phyloP scores from a whole-genome alignment of 73 alveolate genomes.

The Symbiodinium natans region DNA sequence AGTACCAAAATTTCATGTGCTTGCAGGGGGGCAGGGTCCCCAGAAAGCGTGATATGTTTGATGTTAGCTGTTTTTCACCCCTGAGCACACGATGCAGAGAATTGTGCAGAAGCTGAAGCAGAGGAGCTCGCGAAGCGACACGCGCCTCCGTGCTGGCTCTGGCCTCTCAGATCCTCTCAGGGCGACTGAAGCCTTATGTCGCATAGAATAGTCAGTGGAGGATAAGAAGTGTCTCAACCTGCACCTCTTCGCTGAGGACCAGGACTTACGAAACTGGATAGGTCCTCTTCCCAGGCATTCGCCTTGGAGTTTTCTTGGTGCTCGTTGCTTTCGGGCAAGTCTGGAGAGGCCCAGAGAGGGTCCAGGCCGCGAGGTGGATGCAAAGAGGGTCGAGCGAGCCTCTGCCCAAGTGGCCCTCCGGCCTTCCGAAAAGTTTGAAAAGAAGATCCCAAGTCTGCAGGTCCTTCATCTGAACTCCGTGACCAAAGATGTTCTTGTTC shows the following conservation, averaged over 20 bases:
- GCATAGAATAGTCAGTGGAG: too few relatives aligned
- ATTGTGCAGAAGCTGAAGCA: neutral
- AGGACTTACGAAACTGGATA: neutral
- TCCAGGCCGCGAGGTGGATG: too few relatives aligned
- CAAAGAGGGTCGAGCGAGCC: neutral
- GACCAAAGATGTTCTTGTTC: neutral
- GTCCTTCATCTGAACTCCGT: neutral
- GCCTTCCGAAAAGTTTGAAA: too few relatives aligned
- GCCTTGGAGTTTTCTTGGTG: too few relatives aligned
- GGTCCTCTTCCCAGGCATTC: neutral
- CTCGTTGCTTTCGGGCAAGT: too few relatives aligned
- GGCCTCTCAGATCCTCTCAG: too few relatives aligned
- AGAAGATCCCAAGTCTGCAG: too few relatives aligned
- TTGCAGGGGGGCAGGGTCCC: slow-evolving; percentile 13
- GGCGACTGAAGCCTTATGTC: too few relatives aligned
- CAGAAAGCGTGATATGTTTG: neutral
- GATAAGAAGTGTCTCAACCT: too few relatives aligned
- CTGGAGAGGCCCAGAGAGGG: too few relatives aligned
- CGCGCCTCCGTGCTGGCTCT: neutral
- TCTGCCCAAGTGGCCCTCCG: neutral
- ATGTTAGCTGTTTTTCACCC: neutral
- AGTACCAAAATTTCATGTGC: slow-evolving; percentile 44
- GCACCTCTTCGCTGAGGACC: neutral
- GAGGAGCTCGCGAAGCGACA: neutral
- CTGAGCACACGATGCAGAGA: too few relatives aligned